Evolutionary conservation across 305 asterid species (phyloP).

Genomic region (Rubia tinctorum): DNA sequence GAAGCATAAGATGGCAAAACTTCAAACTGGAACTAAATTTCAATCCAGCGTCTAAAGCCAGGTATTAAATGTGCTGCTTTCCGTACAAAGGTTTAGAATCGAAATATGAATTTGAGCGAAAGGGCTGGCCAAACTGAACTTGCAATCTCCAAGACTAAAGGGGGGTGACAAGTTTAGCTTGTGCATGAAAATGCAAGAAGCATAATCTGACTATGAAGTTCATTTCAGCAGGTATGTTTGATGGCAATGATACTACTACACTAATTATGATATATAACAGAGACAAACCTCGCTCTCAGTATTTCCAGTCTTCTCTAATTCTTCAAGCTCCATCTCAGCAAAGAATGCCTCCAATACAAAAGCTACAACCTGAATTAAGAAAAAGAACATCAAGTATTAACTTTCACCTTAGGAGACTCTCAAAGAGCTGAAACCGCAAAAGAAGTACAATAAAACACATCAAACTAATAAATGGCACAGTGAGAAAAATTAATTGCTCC

Average conservation of each 20-base stretch:
- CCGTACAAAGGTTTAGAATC: background rate
- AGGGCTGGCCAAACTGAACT: too few relatives aligned
- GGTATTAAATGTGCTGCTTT: background rate
- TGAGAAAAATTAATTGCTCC: background rate
- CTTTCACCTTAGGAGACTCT: background rate
- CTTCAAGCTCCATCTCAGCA: slow-evolving; percentile 91
- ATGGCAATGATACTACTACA: slow-evolving; percentile 5
- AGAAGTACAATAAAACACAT: background rate
- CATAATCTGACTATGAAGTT: background rate
- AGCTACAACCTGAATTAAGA: slow-evolving; percentile 72
- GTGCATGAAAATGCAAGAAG: slow-evolving; percentile 4
- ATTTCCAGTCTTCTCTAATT: slow-evolving; percentile 38
- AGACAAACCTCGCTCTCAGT: slow-evolving; percentile 52
- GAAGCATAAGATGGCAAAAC: background rate
- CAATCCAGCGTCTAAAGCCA: background rate
- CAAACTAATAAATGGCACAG: background rate
- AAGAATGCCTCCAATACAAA: slow-evolving; percentile 99
- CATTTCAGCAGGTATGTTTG: background rate
- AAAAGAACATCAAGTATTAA: slow-evolving; percentile 10
- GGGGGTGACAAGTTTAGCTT: background rate
- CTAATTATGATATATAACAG: slow-evolving; percentile 6
- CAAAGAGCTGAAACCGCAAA: background rate
- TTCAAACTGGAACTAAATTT: background rate
- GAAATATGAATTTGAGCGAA: background rate
- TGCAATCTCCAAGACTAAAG: too few relatives aligned